phyloP scores from a whole-genome alignment of 2,329 filamentous ascomycete genomes.

The Colletotrichum paranaense region DNA sequence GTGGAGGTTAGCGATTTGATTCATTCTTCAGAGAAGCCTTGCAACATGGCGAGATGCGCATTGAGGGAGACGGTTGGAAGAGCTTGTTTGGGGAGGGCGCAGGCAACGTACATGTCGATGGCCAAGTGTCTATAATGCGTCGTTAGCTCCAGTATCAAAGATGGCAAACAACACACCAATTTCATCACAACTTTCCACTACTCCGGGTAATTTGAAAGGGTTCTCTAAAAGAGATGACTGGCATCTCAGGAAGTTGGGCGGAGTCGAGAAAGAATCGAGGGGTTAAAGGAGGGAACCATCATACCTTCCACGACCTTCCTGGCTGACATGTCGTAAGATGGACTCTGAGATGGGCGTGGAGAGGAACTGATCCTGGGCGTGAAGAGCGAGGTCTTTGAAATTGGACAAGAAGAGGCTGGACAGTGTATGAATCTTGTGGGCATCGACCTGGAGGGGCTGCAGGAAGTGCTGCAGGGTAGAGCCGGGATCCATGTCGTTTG shows the following conservation, averaged over 20 bases:
- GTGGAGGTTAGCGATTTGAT: slow-evolving; percentile 2
- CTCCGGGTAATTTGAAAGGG: not conserved
- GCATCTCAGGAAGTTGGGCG: not conserved
- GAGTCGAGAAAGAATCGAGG: not conserved
- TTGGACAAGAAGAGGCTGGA: slow-evolving; percentile 58
- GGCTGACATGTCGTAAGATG: slow-evolving; percentile 61
- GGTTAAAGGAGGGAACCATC: slow-evolving; percentile 40
- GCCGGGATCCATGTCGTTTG: slow-evolving; percentile 28
- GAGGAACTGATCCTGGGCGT: slow-evolving; percentile 67
- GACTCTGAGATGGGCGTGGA: slow-evolving; percentile 71
- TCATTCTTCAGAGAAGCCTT: not conserved
- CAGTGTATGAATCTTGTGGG: slow-evolving; percentile 56
- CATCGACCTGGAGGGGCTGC: slow-evolving; percentile 60
- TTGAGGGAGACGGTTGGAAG: not conserved
- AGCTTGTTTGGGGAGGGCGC: not conserved
- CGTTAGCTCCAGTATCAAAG: slow-evolving; percentile 21
- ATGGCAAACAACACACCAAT: not conserved
- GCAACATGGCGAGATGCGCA: not conserved
- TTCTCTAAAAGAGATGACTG: not conserved
- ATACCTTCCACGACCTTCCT: slow-evolving; percentile 60
- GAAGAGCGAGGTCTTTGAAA: slow-evolving; percentile 62
- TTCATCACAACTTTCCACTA: not conserved
- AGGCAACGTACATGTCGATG: slow-evolving; percentile 71
- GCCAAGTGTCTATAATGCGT: slow-evolving; percentile 62
- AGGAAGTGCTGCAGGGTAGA: slow-evolving; percentile 55